A percentile compares a stretch with the other conserved stretches of the same genome.
Evolutionary conservation across 2,329 filamentous ascomycete genomes (phyloP).

Genomic region (Xylaria sp.): DNA sequence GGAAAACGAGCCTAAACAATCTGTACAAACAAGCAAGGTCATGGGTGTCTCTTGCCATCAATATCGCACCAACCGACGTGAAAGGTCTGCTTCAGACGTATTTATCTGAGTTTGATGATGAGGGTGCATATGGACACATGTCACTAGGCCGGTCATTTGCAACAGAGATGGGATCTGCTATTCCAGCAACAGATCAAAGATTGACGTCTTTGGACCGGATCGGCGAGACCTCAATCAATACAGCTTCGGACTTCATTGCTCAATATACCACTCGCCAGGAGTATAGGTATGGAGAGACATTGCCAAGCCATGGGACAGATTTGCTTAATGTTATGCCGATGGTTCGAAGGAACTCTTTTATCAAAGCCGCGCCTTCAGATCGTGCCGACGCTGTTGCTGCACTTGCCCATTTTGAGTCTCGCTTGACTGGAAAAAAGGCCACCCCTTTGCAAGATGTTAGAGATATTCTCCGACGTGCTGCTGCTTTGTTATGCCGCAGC

Average conservation of each 20-base stretch:
- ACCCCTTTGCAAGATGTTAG: conserved; percentile 80
- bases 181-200: conserved; percentile 87
- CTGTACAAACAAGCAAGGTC: conserved; percentile 79
- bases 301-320: conserved; percentile 75
- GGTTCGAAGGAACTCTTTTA: conserved; percentile 63
- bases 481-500: conserved; percentile 84
- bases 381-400: conserved; percentile 71
- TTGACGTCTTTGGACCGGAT: conserved; percentile 83
- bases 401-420: conserved; percentile 77
- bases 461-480: conserved; percentile 84
- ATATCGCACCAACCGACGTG: conserved; percentile 88
- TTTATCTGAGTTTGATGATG: conserved; percentile 92
- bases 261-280: conserved; percentile 98
- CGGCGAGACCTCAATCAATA: conserved; percentile 82
- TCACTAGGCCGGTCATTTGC: conserved; percentile 95
- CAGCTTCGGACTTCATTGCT: conserved; percentile 93
- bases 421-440: conserved; percentile 74
- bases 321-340: conserved; percentile 71
- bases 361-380: conserved; percentile 63
- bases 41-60: conserved; percentile 85
- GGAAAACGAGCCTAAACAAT: conserved; percentile 80
- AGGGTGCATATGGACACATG: conserved; percentile 89
- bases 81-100: conserved; percentile 97
- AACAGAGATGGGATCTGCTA: conserved; percentile 87
- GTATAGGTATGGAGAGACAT: conserved; percentile 85